These are phyloP conservation scores for Turritis glabra DNA, from an alignment of 345 rosid species.

Conservation along the genomic window DNA sequence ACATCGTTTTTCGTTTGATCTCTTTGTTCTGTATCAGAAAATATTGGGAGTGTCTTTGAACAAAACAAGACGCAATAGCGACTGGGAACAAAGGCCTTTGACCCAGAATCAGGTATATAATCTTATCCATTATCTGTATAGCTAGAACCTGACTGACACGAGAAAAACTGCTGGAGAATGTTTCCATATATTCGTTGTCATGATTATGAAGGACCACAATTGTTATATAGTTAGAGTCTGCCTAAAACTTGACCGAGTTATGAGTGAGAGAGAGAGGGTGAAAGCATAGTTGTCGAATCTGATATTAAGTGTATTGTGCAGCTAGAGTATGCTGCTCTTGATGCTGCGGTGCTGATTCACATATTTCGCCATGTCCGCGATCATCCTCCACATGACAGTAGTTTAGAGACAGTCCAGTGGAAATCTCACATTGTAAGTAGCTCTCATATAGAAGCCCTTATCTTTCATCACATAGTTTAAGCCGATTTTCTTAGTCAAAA, in stretches of 20 bases:
- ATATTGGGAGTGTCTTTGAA: slow-evolving; percentile 86
- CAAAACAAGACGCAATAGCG: slow-evolving; percentile 82
- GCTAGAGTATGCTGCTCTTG: slow-evolving; percentile 94
- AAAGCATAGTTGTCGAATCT: neutral
- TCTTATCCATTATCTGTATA: neutral
- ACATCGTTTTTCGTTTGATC: neutral
- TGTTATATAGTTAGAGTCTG: neutral
- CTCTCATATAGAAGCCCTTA: neutral
- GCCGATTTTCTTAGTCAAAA: neutral
- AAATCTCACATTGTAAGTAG: slow-evolving; percentile 74
- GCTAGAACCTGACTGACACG: neutral
- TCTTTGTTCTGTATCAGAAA: slow-evolving; percentile 49
- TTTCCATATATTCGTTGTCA: neutral
- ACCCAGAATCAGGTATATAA: slow-evolving; percentile 66
- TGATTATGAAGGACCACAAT: neutral
- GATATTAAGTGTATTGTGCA: slow-evolving; percentile 37
- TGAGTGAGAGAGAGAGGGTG: neutral
- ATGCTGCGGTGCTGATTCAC: slow-evolving; percentile 86
- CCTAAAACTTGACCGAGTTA: neutral
- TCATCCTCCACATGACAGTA: slow-evolving; percentile 46
- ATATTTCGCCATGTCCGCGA: slow-evolving; percentile 56
- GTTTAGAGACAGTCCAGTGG: slow-evolving; percentile 60
- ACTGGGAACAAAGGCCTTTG: slow-evolving; percentile 93
- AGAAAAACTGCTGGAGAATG: neutral
- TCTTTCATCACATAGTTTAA: neutral